Conservation (phyloP, 371 early-diverging fungal genomes). For the Apophysomyces trapeziformis region DNA sequence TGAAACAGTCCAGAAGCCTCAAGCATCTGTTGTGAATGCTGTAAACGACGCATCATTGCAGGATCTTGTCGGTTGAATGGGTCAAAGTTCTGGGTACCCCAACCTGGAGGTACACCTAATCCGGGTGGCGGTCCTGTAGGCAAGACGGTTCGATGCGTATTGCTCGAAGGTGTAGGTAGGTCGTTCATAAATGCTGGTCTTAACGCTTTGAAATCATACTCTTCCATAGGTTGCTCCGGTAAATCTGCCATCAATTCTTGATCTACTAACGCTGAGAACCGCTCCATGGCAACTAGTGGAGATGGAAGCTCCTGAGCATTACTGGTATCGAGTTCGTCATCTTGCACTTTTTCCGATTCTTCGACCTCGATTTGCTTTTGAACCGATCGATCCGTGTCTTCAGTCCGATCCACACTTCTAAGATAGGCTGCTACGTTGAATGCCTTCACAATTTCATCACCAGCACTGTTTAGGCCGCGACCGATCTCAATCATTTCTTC, state of each 20-base stretch:
- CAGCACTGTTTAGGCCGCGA: constrained; percentile 23
- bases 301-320: constrained; percentile 8
- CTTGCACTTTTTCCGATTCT: constrained; percentile 29
- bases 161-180: constrained; percentile 25
- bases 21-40: constrained; percentile 57
- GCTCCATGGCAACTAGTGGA: constrained; percentile 41
- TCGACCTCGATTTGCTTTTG: constrained; percentile 10
- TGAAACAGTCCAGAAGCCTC: constrained; percentile 53
- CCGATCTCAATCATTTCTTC: constrained; percentile 16
- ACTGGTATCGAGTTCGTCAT: constrained; percentile 13
- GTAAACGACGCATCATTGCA: constrained; percentile 46
- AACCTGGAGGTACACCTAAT: constrained; percentile 31
- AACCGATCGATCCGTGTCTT: constrained; percentile 3
- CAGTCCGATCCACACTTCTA: constrained; percentile 13
- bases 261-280: constrained; percentile 31
- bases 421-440: constrained; percentile 28
- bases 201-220: constrained; percentile 14
- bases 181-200: constrained; percentile 11
- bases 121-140: constrained; percentile 33
- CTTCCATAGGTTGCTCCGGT: constrained; percentile 19
- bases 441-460: constrained; percentile 34
- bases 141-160: constrained; percentile 17
- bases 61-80: constrained; percentile 53
- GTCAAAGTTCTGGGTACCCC: constrained; percentile 45
- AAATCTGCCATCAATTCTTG: constrained; percentile 30